These are phyloP conservation scores for Xylaria venustula DNA, from an alignment of 495 filamentous ascomycete genomes.

Conservation along the genomic window DNA sequence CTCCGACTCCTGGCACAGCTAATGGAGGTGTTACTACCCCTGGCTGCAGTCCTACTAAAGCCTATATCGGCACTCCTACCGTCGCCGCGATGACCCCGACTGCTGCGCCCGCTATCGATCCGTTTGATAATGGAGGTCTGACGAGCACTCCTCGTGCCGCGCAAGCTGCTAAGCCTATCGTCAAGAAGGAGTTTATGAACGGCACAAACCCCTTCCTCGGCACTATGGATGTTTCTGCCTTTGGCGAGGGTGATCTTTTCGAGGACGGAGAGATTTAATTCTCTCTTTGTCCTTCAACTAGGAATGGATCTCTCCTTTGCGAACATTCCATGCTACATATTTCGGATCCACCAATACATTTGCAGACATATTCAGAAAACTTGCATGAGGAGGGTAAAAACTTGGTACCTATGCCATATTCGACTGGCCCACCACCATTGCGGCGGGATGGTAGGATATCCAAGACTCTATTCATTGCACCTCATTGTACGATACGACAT, in stretches of 20 bases:
- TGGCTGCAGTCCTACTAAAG: not conserved
- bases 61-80: not conserved
- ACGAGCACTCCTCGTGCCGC: not conserved
- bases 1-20: not conserved
- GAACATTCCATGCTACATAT: not conserved
- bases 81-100: not conserved
- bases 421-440: too few species aligned
- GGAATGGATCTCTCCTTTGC: not conserved
- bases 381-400: too few species aligned
- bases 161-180: not conserved
- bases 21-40: constrained; percentile 5
- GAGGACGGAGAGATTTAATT: constrained; percentile 19
- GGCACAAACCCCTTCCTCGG: not conserved
- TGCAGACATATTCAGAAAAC: too few species aligned
- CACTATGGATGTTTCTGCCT: not conserved
- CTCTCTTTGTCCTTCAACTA: not conserved
- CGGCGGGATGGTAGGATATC: too few species aligned
- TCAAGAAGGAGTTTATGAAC: not conserved
- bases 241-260: constrained; percentile 1
- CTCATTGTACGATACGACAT: too few species aligned
- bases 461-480: too few species aligned
- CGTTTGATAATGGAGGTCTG: not conserved
- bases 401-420: too few species aligned
- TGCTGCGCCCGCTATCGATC: not conserved
- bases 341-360: not conserved